Percentiles rank a stretch among this genome's conserved stretches.
phyloP scores from a whole-genome alignment of 164 flowering plant species.

The Protea cynaroides region DNA sequence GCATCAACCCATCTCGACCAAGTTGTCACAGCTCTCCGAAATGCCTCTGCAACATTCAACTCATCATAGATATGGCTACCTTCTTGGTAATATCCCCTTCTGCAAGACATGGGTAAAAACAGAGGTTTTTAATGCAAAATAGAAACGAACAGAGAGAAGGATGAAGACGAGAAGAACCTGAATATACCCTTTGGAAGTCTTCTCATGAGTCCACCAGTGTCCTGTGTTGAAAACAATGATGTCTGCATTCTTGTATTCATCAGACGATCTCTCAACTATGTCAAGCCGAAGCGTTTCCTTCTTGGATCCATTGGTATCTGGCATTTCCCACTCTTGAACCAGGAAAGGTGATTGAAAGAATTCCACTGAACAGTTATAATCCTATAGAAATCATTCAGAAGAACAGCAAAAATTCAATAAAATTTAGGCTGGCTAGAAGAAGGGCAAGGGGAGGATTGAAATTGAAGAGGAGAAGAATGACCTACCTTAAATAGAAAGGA shows the following conservation, averaged over 20 bases:
- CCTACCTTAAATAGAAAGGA: constrained; percentile 31
- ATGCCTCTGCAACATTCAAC: constrained; percentile 36
- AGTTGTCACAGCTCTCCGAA: constrained; percentile 41
- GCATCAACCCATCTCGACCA: constrained; percentile 61
- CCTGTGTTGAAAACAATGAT: constrained; percentile 52
- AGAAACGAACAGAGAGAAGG: neutral
- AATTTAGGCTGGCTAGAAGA: neutral
- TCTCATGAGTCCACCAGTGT: constrained; percentile 67
- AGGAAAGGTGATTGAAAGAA: constrained; percentile 38
- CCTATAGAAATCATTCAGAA: no score
- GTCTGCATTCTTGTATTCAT: constrained; percentile 36
- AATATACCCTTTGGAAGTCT: constrained; percentile 44
- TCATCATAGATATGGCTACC: constrained; percentile 39
- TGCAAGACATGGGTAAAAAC: constrained; percentile 12
- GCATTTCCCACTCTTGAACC: constrained; percentile 46
- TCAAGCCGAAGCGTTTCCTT: constrained; percentile 53
- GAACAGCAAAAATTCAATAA: neutral
- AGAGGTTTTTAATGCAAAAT: neutral
- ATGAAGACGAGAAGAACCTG: neutral
- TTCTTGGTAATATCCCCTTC: constrained; percentile 44
- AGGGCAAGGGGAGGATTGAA: no score
- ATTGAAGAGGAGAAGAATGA: neutral
- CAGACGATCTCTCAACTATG: constrained; percentile 22
- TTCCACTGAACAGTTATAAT: constrained; percentile 40
- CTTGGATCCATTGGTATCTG: constrained; percentile 27